Evolutionary conservation across 2,329 filamentous ascomycete species (phyloP), one percentile per base, ranked within the genome.

Genomic region (Diplocarpon rosae): DNA sequence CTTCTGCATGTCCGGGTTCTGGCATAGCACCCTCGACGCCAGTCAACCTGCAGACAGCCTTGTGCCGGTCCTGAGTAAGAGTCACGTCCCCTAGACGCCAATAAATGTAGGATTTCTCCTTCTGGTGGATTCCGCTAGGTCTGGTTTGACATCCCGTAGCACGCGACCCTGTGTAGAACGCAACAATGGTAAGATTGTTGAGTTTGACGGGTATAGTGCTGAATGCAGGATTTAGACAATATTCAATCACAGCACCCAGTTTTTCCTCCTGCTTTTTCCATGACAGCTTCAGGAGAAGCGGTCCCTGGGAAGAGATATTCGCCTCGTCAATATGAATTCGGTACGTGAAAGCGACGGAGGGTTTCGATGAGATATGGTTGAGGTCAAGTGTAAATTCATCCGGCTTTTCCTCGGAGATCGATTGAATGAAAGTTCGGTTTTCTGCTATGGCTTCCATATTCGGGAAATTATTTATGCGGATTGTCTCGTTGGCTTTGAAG

Each of bases 371-470:
- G 75, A 59, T 81, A 78, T 12, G 78, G 71, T 6, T 39, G n/a
- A 92, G 66, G 50, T 89, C 77, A 28, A 98, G 68, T 0, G 70
- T 76, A 65, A 93, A 98, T 59, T 90, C 82, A 47, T 93, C 89
- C 3, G 83, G 74, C 46, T 75, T 79, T 9, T 82, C 77, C 1
- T 71, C 59, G 1, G 69, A 65, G 5, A 75, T 70, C 54, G 87
- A 83, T 28, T 80, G 78, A 41, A 96, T 80, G 65, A 96, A 94
- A 46, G 88, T 85, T 35, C 87, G 86, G 62, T 98, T 98, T 1
- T 89, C 88, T 0, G 88, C 89, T 45, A 98, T 89, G 58, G 86
- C 88, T 57, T 96, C 92, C 5, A 98, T 73, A n/a, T 76, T 74
- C 9, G 80, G 67, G 61, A 94, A 95, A 61, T 95, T 92, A 58